Evolutionary conservation across 352 stramenopile genomes (phyloP), one percentile per base, ranked within the genome.

Genomic region (Pythium phragmitis): DNA sequence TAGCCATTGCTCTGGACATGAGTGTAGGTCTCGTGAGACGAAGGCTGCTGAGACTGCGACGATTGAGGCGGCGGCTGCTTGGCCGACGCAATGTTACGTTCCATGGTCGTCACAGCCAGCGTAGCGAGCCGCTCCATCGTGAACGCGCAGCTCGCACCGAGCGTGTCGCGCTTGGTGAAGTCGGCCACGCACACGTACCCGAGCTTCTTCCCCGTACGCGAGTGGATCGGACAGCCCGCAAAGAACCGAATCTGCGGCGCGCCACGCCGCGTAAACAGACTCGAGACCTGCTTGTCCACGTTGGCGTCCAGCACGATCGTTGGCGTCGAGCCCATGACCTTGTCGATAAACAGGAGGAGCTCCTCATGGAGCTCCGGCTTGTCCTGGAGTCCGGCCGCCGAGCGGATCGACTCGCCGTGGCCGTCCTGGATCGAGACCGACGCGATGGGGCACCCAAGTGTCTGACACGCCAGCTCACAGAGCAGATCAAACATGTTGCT

Each of bases 401-500:
- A 91, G 46, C 74, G 74, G 42, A 86, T 80, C 19, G 71, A 77
- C 30, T 85, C 75, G 37, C 71, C 73, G 3, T 74, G 69, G 26
- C 73, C 69, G 47, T 92, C 78, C 9, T 85, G 34, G 66, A 91
- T 84, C 30, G 76, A 91, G 36, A 93, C 80, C 16, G 80, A 88
- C 12, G 85, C 85, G 62, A 93, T 89, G 7, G 85, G 85, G 37
- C 85, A 93, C 57, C 79, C 78, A 30, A 93, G 76, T n/a, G 85
- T 90, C 60, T 93, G 81, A 65, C 85, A 90, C 45, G 85, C 85
- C 47, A 93, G 72, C 53, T 91, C 85, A 60, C 85, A 93, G 39
- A 93, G 72, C 26, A 93, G 70, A 49, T 87, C 82, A 23, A 91
- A 91, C 82, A 90, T 91, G 70, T 88, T 89, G 71, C 77, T 85